Evolutionary conservation across 1,284 basidiomycete species (phyloP).

Genomic region (Ganoderma meredithae): DNA sequence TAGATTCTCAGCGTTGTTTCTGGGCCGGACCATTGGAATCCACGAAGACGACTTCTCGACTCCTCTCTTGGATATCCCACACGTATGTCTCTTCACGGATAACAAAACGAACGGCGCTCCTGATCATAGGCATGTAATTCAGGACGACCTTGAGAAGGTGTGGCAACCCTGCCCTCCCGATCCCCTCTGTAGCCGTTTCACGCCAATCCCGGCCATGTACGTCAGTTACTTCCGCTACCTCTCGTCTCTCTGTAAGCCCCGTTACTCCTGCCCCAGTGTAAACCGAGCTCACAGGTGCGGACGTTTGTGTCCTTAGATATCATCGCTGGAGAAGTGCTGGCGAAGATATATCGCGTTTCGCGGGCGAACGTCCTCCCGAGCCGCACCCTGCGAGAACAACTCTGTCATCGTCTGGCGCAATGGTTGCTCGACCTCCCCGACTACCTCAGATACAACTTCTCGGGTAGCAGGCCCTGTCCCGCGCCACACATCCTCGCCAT

Average conservation of each 20-base stretch:
- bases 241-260: conserved; percentile 64
- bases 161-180: conserved; percentile 56
- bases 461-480: conserved; percentile 55
- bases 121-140: not conserved
- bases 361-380: conserved; percentile 52
- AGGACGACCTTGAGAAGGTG: conserved; percentile 60
- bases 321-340: conserved; percentile 71
- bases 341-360: conserved; percentile 78
- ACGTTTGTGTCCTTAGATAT: conserved; percentile 48
- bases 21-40: conserved; percentile 71
- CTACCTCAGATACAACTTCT: conserved; percentile 65
- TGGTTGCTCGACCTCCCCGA: conserved; percentile 82
- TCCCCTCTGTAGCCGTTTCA: conserved; percentile 45
- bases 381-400: conserved; percentile 54
- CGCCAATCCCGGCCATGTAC: conserved; percentile 53
- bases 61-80: conserved; percentile 64
- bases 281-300: not conserved
- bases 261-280: conserved; percentile 6
- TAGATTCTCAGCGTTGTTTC: conserved; percentile 34
- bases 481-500: conserved; percentile 74
- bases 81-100: conserved; percentile 43
- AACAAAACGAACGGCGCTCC: not conserved
- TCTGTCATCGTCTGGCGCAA: conserved; percentile 75
- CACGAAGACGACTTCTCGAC: conserved; percentile 81
- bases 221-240: conserved; percentile 67